These are phyloP conservation scores for Phaseolus coccineus DNA, from an alignment of 331 rosid genomes.

Conservation along the genomic window DNA sequence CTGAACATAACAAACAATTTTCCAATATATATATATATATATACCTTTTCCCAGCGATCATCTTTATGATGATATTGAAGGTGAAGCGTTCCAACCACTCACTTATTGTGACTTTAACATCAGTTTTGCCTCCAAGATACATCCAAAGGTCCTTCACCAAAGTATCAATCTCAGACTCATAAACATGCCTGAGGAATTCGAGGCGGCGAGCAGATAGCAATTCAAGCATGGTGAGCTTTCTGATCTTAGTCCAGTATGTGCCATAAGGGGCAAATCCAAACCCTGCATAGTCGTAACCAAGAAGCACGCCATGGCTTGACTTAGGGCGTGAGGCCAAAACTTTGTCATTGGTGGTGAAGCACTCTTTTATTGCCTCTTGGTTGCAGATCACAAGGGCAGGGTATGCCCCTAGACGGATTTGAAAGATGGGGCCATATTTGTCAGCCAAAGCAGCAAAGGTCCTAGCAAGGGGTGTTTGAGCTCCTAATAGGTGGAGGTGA, in stretches of 20 bases:
- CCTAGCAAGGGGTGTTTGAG: slow-evolving; percentile 47
- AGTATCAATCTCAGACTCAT: slow-evolving; percentile 41
- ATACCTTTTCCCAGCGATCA: slow-evolving; percentile 64
- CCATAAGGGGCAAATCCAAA: slow-evolving; percentile 64
- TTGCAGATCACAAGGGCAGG: slow-evolving; percentile 56
- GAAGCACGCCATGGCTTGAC: slow-evolving; percentile 54
- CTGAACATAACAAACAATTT: no score
- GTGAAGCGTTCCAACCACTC: slow-evolving; percentile 59
- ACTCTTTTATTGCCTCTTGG: slow-evolving; percentile 61
- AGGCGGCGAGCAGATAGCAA: slow-evolving; percentile 60
- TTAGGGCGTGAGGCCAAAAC: slow-evolving; percentile 55
- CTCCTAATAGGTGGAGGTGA: slow-evolving; percentile 59
- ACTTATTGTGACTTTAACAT: slow-evolving; percentile 47
- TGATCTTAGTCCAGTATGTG: slow-evolving; percentile 48
- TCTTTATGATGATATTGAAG: slow-evolving; percentile 51
- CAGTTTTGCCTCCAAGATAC: not conserved
- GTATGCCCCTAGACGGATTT: slow-evolving; percentile 53
- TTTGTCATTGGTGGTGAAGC: slow-evolving; percentile 63
- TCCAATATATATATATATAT: no score
- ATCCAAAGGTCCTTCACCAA: slow-evolving; percentile 44
- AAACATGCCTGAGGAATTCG: slow-evolving; percentile 45
- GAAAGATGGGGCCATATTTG: slow-evolving; percentile 64
- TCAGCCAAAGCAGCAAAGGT: slow-evolving; percentile 62
- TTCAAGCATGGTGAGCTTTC: slow-evolving; percentile 57
- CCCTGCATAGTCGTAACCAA: slow-evolving; percentile 59